Conservation (phyloP, 2,329 filamentous ascomycete species). For the Lasiodiplodia hormozganensis region DNA sequence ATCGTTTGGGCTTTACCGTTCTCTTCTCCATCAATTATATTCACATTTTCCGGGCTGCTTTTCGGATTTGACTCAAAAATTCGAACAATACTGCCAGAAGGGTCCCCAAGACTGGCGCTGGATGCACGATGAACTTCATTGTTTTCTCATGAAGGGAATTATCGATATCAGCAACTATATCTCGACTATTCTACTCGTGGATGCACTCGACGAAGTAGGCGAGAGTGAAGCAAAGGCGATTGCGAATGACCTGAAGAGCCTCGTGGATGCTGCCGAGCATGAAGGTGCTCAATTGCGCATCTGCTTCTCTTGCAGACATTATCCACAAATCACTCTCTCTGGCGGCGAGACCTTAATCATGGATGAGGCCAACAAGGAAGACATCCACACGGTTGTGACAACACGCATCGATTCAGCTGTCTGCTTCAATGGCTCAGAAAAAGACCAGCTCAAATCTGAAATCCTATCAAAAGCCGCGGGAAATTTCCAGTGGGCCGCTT, state of each 20-base stretch:
- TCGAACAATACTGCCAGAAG: too few species aligned
- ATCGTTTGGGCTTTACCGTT: background rate
- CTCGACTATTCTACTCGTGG: background rate
- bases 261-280: too few species aligned
- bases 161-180: too few species aligned
- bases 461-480: background rate
- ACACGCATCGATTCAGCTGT: background rate
- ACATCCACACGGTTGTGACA: background rate
- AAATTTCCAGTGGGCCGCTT: background rate
- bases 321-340: background rate
- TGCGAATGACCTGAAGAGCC: background rate
- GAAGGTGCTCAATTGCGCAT: background rate
- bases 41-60: too few species aligned
- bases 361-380: background rate
- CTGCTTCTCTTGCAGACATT: conserved; percentile 1
- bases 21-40: background rate
- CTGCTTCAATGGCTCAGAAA: background rate
- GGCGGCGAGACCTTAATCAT: background rate
- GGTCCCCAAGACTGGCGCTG: background rate
- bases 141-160: background rate
- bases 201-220: background rate
- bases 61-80: background rate
- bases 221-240: background rate
- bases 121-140: background rate
- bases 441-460: background rate